Base-by-base conservation (phyloP, 139 green algal genomes). In the Desmodesmus armatus region DNA sequence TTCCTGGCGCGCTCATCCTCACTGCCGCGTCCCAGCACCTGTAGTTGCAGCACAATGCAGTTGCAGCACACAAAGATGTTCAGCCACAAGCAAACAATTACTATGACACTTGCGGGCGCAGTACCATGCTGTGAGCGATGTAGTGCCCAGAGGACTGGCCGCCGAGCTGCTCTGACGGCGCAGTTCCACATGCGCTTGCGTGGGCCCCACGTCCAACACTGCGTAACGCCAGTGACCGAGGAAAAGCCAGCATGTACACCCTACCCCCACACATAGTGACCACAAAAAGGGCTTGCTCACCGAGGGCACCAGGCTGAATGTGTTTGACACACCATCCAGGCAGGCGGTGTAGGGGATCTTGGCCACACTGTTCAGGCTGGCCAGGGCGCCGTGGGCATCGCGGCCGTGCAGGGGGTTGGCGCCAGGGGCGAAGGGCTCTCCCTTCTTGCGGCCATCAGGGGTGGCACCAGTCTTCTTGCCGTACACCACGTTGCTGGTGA, bases 401-500 rank as follows among this genome's bases (percentile, higher is more conserved):
- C 94, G 89, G 79, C 91, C 92, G 85, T 95, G 91, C 80, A 94
- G 87, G 3, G 92, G 92, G 90, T 94, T 95, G 80, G 92, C 88
- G 82, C 91, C 80, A 40, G 78, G 92, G 19, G 92, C 91, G 49
- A 95, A 95, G 27, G 92, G 91, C 84, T 91, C 86, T 58, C 94
- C 94, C 70, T 83, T 85, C 86, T 92, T 90, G 83, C 94, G 90
- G 33, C 94, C 94, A 73, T 96, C 94, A 43, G 93, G 94, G 0
- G 94, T 96, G 78, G 83, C 90, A 71, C 92, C 91, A 17, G 69
- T 81, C 55, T 69, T 74, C 66, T 87, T 87, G 82, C 90, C 91
- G 63, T 93, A 93, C 58, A 94, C 93, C 40, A 96, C 90, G 85
- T 96, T 96, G 72, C 77, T 91, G 39, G 93, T 96, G 87, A 96